Evolutionary conservation across 1,284 basidiomycete species (phyloP).

Genomic region (Fomitopsis schrenkii): DNA sequence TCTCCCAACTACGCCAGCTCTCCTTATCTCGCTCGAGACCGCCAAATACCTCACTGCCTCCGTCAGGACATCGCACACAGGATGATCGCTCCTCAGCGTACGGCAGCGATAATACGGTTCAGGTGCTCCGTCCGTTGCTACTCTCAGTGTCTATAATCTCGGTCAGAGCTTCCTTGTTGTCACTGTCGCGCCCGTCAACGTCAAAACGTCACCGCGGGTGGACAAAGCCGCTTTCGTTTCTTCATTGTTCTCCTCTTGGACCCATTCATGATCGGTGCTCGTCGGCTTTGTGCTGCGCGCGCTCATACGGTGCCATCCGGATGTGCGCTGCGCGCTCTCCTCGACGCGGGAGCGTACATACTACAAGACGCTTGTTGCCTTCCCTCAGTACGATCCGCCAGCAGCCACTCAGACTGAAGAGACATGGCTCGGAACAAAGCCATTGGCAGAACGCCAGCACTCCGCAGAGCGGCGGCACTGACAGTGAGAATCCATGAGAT

Average conservation of each 20-base stretch:
- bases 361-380: too few species aligned
- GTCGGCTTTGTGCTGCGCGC: background rate
- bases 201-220: background rate
- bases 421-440: background rate
- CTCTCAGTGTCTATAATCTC: background rate
- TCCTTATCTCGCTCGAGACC: background rate
- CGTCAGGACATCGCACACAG: background rate
- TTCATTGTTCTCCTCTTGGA: background rate
- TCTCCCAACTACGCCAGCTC: background rate
- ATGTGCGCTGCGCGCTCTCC: background rate
- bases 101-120: background rate
- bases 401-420: background rate
- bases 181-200: background rate
- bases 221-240: background rate
- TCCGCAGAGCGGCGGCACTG: background rate
- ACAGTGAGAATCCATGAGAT: background rate
- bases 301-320: background rate
- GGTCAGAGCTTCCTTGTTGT: background rate
- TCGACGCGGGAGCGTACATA: too few species aligned
- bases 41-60: background rate
- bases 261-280: background rate
- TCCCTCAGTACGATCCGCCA: too few species aligned
- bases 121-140: background rate
- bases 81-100: background rate
- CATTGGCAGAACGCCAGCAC: background rate